phyloP scores from a whole-genome alignment of 2,329 filamentous ascomycete species.

The Pseudogymnoascus sp. region DNA sequence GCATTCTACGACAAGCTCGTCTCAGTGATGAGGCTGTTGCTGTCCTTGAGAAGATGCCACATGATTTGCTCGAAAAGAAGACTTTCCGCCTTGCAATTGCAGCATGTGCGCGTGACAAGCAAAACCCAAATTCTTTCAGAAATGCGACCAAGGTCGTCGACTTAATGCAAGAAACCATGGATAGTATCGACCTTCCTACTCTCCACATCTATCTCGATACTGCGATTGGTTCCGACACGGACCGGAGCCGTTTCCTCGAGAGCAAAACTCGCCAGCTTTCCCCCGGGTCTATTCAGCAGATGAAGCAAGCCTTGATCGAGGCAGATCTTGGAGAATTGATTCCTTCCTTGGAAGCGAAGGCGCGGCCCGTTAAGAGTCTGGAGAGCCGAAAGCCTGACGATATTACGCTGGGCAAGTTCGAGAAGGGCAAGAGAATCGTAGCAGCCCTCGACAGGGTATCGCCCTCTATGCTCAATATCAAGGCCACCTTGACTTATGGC shows the following conservation, averaged over 20 bases:
- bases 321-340: neutral
- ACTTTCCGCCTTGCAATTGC: conserved; percentile 68
- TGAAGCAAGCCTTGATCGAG: neutral
- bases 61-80: conserved; percentile 36
- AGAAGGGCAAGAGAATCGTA: conserved; percentile 44
- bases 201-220: conserved; percentile 51
- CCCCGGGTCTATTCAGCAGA: neutral
- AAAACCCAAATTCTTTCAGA: conserved; percentile 61
- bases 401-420: conserved; percentile 30
- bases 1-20: conserved; percentile 57
- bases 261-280: conserved; percentile 4
- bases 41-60: conserved; percentile 50
- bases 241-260: conserved; percentile 34
- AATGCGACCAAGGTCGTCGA: conserved; percentile 60
- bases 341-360: conserved; percentile 16
- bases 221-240: conserved; percentile 37
- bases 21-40: conserved; percentile 55
- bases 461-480: conserved; percentile 24
- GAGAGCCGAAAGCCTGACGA: neutral
- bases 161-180: conserved; percentile 45
- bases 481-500: conserved; percentile 21
- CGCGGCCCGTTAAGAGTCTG: neutral
- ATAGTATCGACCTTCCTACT: conserved; percentile 42
- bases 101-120: conserved; percentile 67
- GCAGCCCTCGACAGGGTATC: conserved; percentile 42